Conservation (phyloP, 805 yeast genomes). For the Cyberlindnera sargentensis region DNA sequence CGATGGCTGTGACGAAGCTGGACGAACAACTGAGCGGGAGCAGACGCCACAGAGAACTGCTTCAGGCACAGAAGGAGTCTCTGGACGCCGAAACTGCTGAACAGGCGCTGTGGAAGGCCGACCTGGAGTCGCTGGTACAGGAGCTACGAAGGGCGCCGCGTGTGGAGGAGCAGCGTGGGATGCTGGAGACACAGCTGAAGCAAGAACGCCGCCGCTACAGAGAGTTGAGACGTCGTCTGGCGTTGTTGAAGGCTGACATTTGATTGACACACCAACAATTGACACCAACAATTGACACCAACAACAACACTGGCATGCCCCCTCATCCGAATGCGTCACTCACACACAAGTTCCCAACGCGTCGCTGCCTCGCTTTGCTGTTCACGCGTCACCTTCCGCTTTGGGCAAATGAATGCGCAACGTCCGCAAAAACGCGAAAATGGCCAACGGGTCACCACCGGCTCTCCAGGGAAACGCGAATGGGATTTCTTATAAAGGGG, state of each 20-base stretch:
- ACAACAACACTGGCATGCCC: no score
- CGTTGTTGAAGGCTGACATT: background rate
- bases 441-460: no score
- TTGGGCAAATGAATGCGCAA: no score
- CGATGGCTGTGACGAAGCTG: constrained; percentile 11
- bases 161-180: background rate
- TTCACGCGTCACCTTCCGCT: no score
- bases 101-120: constrained; percentile 1
- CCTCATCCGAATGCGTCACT: no score
- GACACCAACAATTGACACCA: no score
- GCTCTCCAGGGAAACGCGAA: no score
- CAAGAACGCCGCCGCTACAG: background rate
- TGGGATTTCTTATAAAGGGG: no score
- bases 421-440: no score
- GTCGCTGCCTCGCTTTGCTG: no score
- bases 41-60: background rate
- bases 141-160: background rate
- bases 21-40: constrained; percentile 13
- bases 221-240: background rate
- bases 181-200: background rate
- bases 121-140: background rate
- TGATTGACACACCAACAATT: no score
- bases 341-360: no score
- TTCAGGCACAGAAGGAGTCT: background rate
- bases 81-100: background rate